Percentiles rank a stretch among this genome's conserved stretches.
Conservation (phyloP, 2,329 filamentous ascomycete species). For the Emmonsiellopsis sp. region DNA sequence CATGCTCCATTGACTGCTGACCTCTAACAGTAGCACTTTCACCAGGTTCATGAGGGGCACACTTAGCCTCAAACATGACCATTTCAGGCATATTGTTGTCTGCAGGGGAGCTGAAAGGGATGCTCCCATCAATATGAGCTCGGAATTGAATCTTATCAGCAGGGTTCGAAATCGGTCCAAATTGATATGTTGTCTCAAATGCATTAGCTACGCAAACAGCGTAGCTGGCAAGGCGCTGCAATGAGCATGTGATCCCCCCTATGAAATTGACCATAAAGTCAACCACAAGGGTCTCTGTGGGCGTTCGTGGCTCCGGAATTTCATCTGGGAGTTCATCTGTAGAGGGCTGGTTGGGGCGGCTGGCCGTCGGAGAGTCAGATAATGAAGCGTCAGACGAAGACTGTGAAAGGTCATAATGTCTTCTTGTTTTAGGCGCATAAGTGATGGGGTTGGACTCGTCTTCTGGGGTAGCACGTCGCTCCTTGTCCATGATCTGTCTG, state of each 20-base stretch:
- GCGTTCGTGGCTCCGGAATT: constrained; percentile 7
- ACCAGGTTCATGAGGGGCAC: background rate
- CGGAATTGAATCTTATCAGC: background rate
- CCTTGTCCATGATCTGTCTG: constrained; percentile 3
- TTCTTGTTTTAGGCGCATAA: constrained; percentile 1
- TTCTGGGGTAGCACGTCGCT: background rate
- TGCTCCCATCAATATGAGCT: constrained; percentile 11
- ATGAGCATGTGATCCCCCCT: constrained; percentile 8
- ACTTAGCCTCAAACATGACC: constrained; percentile 11
- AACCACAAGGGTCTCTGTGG: constrained; percentile 10
- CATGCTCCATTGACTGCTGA: constrained; percentile 12
- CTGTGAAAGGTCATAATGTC: background rate
- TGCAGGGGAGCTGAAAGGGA: constrained; percentile 6
- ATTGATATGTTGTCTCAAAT: constrained; percentile 10
- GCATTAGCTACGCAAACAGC: constrained; percentile 10
- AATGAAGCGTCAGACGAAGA: background rate
- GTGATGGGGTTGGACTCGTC: background rate
- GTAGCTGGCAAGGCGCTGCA: constrained; percentile 4
- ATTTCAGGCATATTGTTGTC: constrained; percentile 5
- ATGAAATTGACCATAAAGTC: constrained; percentile 11
- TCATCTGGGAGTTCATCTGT: constrained; percentile 1
- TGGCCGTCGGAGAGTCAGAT: background rate
- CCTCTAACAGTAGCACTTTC: constrained; percentile 3
- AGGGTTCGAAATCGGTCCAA: constrained; percentile 7
- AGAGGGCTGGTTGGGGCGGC: background rate